A percentile compares a stretch with the other conserved stretches of the same genome.
Conservation (phyloP, 2,329 filamentous ascomycete species). For the Aschersonia sp. region DNA sequence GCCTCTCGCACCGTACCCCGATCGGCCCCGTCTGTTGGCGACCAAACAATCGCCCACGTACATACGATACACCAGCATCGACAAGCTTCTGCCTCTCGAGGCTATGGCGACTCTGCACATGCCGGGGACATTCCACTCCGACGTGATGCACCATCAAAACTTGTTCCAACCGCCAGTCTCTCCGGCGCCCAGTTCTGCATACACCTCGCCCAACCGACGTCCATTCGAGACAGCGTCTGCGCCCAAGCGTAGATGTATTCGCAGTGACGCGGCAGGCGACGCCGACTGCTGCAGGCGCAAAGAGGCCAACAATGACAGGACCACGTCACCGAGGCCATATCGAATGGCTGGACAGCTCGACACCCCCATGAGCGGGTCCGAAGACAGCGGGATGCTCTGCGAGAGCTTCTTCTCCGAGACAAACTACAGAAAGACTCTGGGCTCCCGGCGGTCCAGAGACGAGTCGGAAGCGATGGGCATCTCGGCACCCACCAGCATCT, state of each 20-base stretch:
- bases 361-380: conserved; percentile 23
- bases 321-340: neutral
- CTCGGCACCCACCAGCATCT: conserved; percentile 12
- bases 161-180: conserved; percentile 32
- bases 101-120: neutral
- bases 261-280: conserved; percentile 11
- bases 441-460: conserved; percentile 24
- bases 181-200: conserved; percentile 23
- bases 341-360: conserved; percentile 26
- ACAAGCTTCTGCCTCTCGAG: too few relatives aligned
- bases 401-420: conserved; percentile 43
- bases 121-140: neutral
- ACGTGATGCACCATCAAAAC: conserved; percentile 2
- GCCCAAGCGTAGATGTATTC: conserved; percentile 30
- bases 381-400: conserved; percentile 23
- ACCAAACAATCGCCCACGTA: too few relatives aligned
- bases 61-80: too few relatives aligned
- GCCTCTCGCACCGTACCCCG: too few relatives aligned
- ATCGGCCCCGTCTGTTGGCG: too few relatives aligned
- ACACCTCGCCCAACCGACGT: conserved; percentile 14
- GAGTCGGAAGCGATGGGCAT: conserved; percentile 20
- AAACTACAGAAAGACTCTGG: conserved; percentile 38
- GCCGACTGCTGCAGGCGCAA: neutral
- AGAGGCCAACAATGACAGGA: too few relatives aligned
- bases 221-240: conserved; percentile 9